Conservation (phyloP, 2,329 filamentous ascomycete species). For the Scopulariopsis brevicaulis region DNA sequence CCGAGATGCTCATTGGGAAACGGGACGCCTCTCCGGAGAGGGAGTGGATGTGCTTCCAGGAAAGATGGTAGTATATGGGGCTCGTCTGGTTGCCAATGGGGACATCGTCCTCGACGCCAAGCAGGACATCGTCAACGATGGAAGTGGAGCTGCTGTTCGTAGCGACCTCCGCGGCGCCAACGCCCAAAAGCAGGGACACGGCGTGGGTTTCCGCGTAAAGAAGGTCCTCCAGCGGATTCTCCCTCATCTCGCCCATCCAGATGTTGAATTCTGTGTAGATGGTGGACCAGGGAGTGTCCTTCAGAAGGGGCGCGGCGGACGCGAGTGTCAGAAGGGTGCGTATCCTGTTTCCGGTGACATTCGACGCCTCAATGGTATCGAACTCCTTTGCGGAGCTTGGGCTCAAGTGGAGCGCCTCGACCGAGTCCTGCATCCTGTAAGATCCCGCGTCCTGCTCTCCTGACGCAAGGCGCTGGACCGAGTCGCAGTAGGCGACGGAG, state of each 20-base stretch:
- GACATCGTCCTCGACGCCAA: conserved; percentile 11
- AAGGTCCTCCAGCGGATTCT: conserved; percentile 23
- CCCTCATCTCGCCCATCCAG: conserved; percentile 13
- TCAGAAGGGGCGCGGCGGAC: conserved; percentile 34
- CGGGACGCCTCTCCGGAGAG: conserved; percentile 13
- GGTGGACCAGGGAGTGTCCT: conserved; percentile 26
- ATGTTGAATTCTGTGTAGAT: conserved; percentile 36
- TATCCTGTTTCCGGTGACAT: conserved; percentile 24
- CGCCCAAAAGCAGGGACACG: conserved; percentile 36
- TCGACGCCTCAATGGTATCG: conserved; percentile 44
- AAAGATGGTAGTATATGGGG: conserved; percentile 17
- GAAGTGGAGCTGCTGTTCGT: conserved; percentile 32
- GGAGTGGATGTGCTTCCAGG: conserved; percentile 23
- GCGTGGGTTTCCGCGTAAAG: conserved; percentile 34
- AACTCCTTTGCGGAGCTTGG: conserved; percentile 29
- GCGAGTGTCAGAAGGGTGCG: conserved; percentile 25
- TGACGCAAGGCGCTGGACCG: conserved; percentile 27
- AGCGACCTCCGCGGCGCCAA: conserved; percentile 36
- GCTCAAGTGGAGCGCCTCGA: conserved; percentile 18
- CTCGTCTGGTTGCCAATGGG: conserved; percentile 6
- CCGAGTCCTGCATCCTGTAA: conserved; percentile 28
- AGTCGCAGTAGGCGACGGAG: conserved; percentile 37
- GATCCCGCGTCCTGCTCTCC: conserved; percentile 21
- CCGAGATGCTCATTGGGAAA: conserved; percentile 19
- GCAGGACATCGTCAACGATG: conserved; percentile 24